Conservation (phyloP, 1,139 yeast species). For the Arxiozyma slooffiae region DNA sequence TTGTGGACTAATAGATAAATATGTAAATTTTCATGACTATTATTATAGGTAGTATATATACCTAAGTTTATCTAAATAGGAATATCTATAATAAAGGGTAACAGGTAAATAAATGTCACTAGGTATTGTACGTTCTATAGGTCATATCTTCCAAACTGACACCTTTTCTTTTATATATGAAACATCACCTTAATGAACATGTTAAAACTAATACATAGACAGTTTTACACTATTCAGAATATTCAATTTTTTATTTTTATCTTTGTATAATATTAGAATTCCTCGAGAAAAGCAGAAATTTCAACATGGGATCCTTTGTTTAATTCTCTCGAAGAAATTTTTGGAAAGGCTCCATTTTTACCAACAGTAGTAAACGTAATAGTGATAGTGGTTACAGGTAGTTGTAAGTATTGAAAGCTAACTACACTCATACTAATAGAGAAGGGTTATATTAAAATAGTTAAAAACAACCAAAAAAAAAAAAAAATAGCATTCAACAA, state of each 20-base stretch:
- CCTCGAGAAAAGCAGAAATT: too few relatives aligned
- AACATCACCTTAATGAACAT: too few relatives aligned
- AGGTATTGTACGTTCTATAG: neutral
- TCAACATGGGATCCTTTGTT: too few relatives aligned
- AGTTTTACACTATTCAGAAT: neutral
- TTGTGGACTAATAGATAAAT: conserved; percentile 81
- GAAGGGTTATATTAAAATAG: too few relatives aligned
- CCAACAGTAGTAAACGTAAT: neutral
- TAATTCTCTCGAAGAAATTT: neutral
- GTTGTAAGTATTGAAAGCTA: neutral
- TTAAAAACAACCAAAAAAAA: too few relatives aligned
- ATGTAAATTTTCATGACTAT: conserved; percentile 37
- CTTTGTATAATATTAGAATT: too few relatives aligned
- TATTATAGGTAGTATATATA: neutral
- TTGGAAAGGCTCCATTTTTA: neutral
- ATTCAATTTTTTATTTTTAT: too few relatives aligned
- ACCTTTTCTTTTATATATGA: too few relatives aligned
- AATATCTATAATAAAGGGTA: neutral
- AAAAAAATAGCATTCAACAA: too few relatives aligned
- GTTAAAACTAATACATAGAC: too few relatives aligned
- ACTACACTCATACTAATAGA: neutral
- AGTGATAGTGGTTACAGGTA: too few relatives aligned
- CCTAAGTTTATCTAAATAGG: neutral
- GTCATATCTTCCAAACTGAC: neutral
- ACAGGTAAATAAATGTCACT: too few relatives aligned